Percentiles rank a stretch among this genome's conserved stretches.
Evolutionary conservation across 139 green algal species (phyloP).

Genomic region (Picocystis salinarum): DNA sequence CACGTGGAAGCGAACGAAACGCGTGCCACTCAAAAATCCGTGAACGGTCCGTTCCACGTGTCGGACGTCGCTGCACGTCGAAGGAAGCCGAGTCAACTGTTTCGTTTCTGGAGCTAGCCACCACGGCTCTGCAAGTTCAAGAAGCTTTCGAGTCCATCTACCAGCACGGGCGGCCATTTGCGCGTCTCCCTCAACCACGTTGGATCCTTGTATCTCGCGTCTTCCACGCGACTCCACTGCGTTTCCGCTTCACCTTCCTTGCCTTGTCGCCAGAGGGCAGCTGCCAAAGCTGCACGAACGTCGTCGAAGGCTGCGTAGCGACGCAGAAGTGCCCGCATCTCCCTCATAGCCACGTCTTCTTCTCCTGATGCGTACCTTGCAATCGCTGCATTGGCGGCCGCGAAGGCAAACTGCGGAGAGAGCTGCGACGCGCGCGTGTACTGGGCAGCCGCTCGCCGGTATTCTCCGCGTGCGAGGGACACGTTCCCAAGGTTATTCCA

Average conservation of each 20-base stretch:
- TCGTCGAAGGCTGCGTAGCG: constrained; percentile 60
- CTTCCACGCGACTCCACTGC: constrained; percentile 27
- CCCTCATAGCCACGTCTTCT: constrained; percentile 20
- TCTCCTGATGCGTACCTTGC: constrained; percentile 45
- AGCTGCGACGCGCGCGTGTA: constrained; percentile 38
- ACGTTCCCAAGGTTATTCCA: constrained; percentile 84
- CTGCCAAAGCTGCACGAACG: constrained; percentile 55
- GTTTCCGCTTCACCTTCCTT: constrained; percentile 53
- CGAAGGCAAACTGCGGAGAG: constrained; percentile 59
- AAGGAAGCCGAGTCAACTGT: too few species aligned
- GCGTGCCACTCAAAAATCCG: too few species aligned
- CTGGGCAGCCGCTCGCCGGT: constrained; percentile 19
- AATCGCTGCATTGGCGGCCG: constrained; percentile 49
- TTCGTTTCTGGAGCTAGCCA: too few species aligned
- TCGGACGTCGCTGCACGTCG: too few species aligned
- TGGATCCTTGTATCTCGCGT: constrained; percentile 27
- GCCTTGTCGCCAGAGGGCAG: constrained; percentile 51
- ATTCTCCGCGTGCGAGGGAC: constrained; percentile 14
- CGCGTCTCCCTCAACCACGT: constrained; percentile 38
- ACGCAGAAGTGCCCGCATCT: constrained; percentile 51
- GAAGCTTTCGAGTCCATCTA: constrained; percentile 31
- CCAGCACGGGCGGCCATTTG: constrained; percentile 49
- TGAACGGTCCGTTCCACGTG: too few species aligned
- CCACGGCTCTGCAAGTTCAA: constrained; percentile 40
- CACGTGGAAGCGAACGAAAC: too few species aligned